These are phyloP conservation scores for Penicillium lividum DNA, from an alignment of 495 filamentous ascomycete species.

Conservation along the genomic window DNA sequence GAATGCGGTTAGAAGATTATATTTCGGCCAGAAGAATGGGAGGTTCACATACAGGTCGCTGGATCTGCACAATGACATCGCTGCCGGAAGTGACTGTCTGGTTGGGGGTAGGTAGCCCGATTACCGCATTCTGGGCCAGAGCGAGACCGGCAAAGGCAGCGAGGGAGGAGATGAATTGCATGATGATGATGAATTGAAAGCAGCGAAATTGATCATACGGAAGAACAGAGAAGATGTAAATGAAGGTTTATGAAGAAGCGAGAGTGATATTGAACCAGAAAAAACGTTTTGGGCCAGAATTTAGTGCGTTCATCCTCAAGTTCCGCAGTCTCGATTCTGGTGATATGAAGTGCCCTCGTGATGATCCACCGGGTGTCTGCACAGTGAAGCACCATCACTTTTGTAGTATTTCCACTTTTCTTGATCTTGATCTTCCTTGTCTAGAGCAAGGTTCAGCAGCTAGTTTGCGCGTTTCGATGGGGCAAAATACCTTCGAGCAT, in stretches of 20 bases:
- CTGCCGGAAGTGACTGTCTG: neutral
- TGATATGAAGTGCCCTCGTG: neutral
- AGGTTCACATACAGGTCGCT: neutral
- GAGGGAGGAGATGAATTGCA: neutral
- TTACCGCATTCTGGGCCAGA: slow-evolving; percentile 2
- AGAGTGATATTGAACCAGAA: neutral
- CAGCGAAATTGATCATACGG: neutral
- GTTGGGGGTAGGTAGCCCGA: neutral
- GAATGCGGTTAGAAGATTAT: neutral
- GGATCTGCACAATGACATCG: slow-evolving; percentile 1
- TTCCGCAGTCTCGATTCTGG: neutral
- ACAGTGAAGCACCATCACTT: neutral
- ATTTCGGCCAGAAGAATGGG: neutral
- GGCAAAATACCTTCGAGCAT: neutral
- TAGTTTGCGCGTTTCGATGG: neutral
- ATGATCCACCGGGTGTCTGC: neutral
- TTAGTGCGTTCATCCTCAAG: neutral
- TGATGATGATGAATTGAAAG: neutral
- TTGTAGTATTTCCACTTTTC: neutral
- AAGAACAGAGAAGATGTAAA: neutral
- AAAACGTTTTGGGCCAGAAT: neutral
- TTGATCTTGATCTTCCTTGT: neutral
- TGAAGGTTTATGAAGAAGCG: neutral
- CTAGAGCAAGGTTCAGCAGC: neutral
- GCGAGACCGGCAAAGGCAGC: neutral